Base-by-base conservation (phyloP, 2,329 filamentous ascomycete genomes). In the Verticillium isaacii region DNA sequence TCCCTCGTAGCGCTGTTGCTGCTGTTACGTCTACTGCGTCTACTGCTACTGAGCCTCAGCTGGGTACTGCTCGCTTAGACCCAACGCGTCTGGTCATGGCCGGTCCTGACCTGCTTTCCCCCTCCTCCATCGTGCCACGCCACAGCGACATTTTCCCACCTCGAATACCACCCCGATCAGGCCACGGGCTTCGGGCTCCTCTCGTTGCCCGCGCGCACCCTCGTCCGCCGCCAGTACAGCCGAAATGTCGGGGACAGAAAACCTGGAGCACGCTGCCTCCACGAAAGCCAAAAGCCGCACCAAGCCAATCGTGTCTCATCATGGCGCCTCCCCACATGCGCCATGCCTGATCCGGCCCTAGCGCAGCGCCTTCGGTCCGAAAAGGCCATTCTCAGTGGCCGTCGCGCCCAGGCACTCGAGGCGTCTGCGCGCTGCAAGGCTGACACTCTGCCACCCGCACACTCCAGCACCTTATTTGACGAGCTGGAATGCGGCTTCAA, bases 291-390 rank as follows among this genome's bases (percentile, higher is more conserved):
- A 50, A 50, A 50, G 45, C n/a, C 45, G 45, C 45, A 50, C 45
- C 45, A 50, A 50, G 45, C 45, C 45, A 50, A 50, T 50, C 45
- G 45, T 50, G 45, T 50, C 45, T 23, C 45, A 50, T 50, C 17
- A 50, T 8, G 45, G 45, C 45, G 45, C 14, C 23, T n/a, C 45
- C 45, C 45, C 19, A 23, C 8, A 23, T 25, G n/a, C 57, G 37
- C 37, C 25, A 45, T 25, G 5, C 1, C 59, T 29, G 8, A 29
- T 50, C 36, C 15, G 2, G 63, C 12, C n/a, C 23, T 65, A 66
- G 63, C 63, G 57, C 50, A 11, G 39, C 19, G 32, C 36, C 39
- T 52, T 65, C 64, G 64, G 64, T 59, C 64, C 64, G 64, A 66
- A 61, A 61, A 63, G 64, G 64, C 63, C 57, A 58, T 60, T 60